Evolutionary conservation across 345 rosid species (phyloP).

Genomic region (Pseudoturritis turrita): DNA sequence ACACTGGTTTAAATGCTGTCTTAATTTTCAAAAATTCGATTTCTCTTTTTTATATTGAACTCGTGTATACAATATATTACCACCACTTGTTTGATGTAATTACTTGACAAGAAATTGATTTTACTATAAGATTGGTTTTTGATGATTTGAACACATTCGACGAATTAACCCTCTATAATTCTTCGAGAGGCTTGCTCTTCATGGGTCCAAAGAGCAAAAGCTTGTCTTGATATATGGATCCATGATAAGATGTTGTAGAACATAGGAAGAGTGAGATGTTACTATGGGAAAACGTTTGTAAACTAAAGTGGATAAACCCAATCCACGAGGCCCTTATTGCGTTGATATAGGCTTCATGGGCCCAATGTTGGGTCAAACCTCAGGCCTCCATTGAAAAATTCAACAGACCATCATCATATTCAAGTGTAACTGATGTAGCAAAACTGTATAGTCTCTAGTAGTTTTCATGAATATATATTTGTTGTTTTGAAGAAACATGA

Average conservation of each 20-base stretch:
- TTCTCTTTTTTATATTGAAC: not conserved
- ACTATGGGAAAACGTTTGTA: too few relatives aligned
- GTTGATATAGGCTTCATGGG: not conserved
- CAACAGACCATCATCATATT: not conserved
- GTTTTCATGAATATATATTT: not conserved
- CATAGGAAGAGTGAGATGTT: too few relatives aligned
- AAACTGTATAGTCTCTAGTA: not conserved
- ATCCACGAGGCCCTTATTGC: not conserved
- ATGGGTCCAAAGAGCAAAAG: not conserved
- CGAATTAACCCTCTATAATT: not conserved
- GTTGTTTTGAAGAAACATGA: not conserved
- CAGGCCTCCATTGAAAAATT: not conserved
- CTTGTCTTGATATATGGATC: too few relatives aligned
- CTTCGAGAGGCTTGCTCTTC: not conserved
- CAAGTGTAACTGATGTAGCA: too few relatives aligned
- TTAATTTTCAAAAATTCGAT: not conserved
- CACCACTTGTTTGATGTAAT: not conserved
- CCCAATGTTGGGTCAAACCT: not conserved
- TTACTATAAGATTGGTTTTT: too few relatives aligned
- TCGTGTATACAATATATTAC: not conserved
- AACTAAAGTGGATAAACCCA: not conserved
- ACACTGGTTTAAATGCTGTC: not conserved
- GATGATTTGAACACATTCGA: too few relatives aligned
- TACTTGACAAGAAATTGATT: not conserved
- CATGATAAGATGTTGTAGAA: too few relatives aligned